Evolutionary conservation across 768 basidiomycete genomes (phyloP).

Genomic region (Pholiota conissans): DNA sequence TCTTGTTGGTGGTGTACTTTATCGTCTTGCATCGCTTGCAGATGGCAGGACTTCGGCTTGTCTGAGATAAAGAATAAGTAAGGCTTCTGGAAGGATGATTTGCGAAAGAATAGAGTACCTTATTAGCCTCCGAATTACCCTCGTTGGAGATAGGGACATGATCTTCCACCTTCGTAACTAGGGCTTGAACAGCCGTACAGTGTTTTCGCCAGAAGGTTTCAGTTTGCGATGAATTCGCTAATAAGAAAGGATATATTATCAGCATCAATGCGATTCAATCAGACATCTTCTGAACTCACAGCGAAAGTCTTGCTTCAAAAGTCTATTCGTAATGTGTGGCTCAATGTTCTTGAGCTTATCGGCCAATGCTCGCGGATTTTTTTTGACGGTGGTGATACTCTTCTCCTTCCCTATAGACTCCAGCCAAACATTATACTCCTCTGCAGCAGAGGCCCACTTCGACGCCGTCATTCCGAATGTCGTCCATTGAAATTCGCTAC

Average conservation of each 20-base stretch:
- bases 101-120: background rate
- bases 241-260: background rate
- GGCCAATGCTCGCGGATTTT: conserved; percentile 7
- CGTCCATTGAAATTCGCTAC: conserved; percentile 5
- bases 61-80: background rate
- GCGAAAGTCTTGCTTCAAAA: background rate
- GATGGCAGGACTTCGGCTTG: background rate
- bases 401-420: background rate
- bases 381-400: background rate
- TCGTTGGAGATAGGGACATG: no score
- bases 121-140: background rate
- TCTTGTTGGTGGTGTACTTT: conserved; percentile 10
- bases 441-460: conserved; percentile 6
- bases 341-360: conserved; percentile 9
- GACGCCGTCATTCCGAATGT: conserved; percentile 3
- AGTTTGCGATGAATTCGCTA: background rate
- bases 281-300: background rate
- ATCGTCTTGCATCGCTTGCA: conserved; percentile 7
- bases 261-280: background rate
- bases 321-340: background rate
- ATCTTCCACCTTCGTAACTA: no score
- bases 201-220: conserved; percentile 8
- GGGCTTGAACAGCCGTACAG: conserved; percentile 4
- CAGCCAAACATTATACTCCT: background rate
- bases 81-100: no score